These are phyloP conservation scores for Ophioceras dolichostomum DNA, from an alignment of 2,329 filamentous ascomycete genomes.

Conservation along the genomic window DNA sequence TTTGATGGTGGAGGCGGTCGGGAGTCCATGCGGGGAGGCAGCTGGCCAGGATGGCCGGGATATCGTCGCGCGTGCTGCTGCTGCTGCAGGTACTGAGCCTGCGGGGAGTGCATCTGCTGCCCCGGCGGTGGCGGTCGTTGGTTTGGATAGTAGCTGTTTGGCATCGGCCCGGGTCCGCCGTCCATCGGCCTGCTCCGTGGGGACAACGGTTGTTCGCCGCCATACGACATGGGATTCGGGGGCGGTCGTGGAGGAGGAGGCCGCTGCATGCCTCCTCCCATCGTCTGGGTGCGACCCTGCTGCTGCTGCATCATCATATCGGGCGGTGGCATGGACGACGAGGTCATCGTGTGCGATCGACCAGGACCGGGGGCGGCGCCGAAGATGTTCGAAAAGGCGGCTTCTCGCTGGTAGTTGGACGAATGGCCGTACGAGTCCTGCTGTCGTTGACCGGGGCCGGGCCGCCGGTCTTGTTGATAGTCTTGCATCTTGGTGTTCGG, in stretches of 20 bases:
- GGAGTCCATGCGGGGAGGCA: slow-evolving; percentile 32
- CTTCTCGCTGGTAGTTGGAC: slow-evolving; percentile 66
- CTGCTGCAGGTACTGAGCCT: slow-evolving; percentile 34
- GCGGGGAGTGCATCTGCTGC: slow-evolving; percentile 28
- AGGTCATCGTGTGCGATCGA: slow-evolving; percentile 91
- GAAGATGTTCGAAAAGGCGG: slow-evolving; percentile 93
- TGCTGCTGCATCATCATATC: slow-evolving; percentile 32
- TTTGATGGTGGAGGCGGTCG: slow-evolving; percentile 32
- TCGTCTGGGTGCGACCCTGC: slow-evolving; percentile 60
- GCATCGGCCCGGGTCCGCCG: background rate
- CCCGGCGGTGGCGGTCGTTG: slow-evolving; percentile 36
- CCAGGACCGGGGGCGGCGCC: slow-evolving; percentile 75
- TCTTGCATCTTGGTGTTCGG: slow-evolving; percentile 35
- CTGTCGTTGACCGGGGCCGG: slow-evolving; percentile 12
- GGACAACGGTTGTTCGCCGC: slow-evolving; percentile 11
- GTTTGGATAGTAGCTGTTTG: slow-evolving; percentile 36
- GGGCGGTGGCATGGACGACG: slow-evolving; percentile 47
- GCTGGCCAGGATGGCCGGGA: slow-evolving; percentile 19
- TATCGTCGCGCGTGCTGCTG: slow-evolving; percentile 33
- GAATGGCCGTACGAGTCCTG: slow-evolving; percentile 37
- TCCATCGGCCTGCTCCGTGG: slow-evolving; percentile 30
- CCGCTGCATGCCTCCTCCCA: slow-evolving; percentile 37
- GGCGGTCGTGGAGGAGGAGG: slow-evolving; percentile 48
- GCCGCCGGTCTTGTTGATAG: slow-evolving; percentile 39
- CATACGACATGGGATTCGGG: slow-evolving; percentile 23